Conservation (phyloP, 2,329 filamentous ascomycete genomes). For the Hyphodiscus sp. region DNA sequence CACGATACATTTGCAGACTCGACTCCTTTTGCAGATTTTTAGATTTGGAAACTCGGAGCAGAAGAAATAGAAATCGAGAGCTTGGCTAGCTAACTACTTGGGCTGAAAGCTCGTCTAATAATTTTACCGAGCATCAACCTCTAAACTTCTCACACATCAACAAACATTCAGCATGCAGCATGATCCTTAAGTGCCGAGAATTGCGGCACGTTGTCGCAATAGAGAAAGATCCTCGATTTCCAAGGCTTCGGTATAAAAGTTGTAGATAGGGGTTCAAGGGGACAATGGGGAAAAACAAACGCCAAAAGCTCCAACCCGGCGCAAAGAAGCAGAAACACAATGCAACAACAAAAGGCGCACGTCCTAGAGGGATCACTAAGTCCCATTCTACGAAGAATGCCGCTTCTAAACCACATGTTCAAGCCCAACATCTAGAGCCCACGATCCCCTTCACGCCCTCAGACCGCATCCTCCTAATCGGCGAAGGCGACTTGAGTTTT, state of each 20-base stretch:
- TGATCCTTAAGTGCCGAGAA: background rate
- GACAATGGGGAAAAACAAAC: slow-evolving; percentile 3
- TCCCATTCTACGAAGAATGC: slow-evolving; percentile 1
- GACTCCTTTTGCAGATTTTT: too few species aligned
- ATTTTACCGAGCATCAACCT: background rate
- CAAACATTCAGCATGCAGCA: background rate
- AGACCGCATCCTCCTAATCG: slow-evolving; percentile 68
- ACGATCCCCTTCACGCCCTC: slow-evolving; percentile 61
- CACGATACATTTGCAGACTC: too few species aligned
- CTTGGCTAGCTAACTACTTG: too few species aligned
- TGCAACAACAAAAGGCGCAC: background rate
- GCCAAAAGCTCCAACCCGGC: slow-evolving; percentile 10
- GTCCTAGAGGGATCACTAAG: background rate
- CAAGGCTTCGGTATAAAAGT: background rate
- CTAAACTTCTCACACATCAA: background rate
- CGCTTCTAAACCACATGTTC: slow-evolving; percentile 5
- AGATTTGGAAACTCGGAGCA: too few species aligned
- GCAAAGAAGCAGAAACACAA: background rate
- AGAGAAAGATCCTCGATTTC: background rate
- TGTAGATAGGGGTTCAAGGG: background rate
- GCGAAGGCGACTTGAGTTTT: slow-evolving; percentile 79
- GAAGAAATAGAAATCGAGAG: too few species aligned
- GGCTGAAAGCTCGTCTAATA: background rate
- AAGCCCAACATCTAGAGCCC: slow-evolving; percentile 34
- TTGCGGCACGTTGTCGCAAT: background rate